A percentile compares a stretch with the other conserved stretches of the same genome.
Conservation (phyloP, 192 early-diverging fungal species). For the Backusella australiensis region DNA sequence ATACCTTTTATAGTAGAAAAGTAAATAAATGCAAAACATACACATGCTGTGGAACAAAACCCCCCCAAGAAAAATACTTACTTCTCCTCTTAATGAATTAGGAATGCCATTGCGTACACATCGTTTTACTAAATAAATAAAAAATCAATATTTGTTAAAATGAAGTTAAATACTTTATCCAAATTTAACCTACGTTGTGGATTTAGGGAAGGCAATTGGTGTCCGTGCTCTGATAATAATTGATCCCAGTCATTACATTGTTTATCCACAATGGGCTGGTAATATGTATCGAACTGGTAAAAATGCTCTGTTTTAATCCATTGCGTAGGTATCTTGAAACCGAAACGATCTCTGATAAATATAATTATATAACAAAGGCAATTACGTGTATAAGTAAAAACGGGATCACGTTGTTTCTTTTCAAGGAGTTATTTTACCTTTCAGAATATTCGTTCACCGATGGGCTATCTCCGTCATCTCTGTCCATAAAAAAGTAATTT, state of each 20-base stretch:
- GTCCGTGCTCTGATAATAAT: slow-evolving; percentile 35
- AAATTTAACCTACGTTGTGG: background rate
- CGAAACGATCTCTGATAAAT: slow-evolving; percentile 49
- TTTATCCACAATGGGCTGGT: slow-evolving; percentile 46
- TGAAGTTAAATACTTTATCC: background rate
- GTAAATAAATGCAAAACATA: slow-evolving; percentile 8
- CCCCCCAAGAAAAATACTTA: slow-evolving; percentile 25
- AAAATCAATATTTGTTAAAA: background rate
- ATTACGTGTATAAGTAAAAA: background rate
- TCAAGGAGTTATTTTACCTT: slow-evolving; percentile 1
- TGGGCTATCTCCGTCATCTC: background rate
- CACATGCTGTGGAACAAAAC: background rate
- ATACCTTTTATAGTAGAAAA: background rate
- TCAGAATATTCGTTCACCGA: slow-evolving; percentile 1
- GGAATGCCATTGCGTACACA: slow-evolving; percentile 77
- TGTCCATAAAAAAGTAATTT: slow-evolving; percentile 6
- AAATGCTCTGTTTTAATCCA: slow-evolving; percentile 47
- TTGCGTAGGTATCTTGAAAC: slow-evolving; percentile 52
- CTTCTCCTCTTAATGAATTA: slow-evolving; percentile 53
- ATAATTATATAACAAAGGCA: background rate
- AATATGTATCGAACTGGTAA: slow-evolving; percentile 45
- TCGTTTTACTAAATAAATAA: slow-evolving; percentile 55
- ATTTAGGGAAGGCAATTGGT: background rate
- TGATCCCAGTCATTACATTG: slow-evolving; percentile 47
- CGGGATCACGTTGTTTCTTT: background rate